Evolutionary conservation across 2,329 filamentous ascomycete genomes (phyloP), one percentile per base, ranked within the genome.

Genomic region (Aspergillus nomiae): DNA sequence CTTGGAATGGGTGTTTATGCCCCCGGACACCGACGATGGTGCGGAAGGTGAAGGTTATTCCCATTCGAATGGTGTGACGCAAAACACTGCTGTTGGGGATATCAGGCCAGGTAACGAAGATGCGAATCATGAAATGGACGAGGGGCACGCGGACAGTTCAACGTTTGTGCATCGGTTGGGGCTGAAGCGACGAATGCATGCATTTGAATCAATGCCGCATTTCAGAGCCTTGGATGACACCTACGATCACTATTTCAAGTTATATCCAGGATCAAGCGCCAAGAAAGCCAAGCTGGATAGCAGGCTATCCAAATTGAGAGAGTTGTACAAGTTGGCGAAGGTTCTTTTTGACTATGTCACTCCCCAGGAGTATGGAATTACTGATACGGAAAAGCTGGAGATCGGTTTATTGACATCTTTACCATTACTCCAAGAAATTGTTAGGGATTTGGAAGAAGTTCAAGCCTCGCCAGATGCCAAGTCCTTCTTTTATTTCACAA

Each of bases 401-500:
- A 99, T 99, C 76, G 95, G 95, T 2, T 86, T 99, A 1, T 82
- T 99, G 69, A 99, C 95, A 0, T 97, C 94, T 14, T 83, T 99
- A 54, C 96, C 95, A 2, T 84, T 99, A 19, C 87, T 99, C 53
- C 96, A 96, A 77, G 95, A 99, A 79, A 97, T 99, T 71, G 95
- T 99, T 8, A 91, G 94, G 73, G 94, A 99, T 72, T 85, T 99
- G 2, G 96, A 99, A 80, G 94, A 98, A 78, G 92, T 98, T 78
- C 95, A 99, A 79, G 94, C 95, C 4, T 96, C 92, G 0, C 90
- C 94, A 59, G 92, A 96, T 69, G 93, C 94, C 51, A 97, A 97
- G 76, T 94, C 91, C 1, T 98, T 98, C 83, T 92, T 98, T 80
- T 99, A 99, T 81, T 99, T 99, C 78, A 99, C 95, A 67, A 99